Base-by-base conservation (phyloP, 495 filamentous ascomycete species). In the Aspergillus ellipticus region DNA sequence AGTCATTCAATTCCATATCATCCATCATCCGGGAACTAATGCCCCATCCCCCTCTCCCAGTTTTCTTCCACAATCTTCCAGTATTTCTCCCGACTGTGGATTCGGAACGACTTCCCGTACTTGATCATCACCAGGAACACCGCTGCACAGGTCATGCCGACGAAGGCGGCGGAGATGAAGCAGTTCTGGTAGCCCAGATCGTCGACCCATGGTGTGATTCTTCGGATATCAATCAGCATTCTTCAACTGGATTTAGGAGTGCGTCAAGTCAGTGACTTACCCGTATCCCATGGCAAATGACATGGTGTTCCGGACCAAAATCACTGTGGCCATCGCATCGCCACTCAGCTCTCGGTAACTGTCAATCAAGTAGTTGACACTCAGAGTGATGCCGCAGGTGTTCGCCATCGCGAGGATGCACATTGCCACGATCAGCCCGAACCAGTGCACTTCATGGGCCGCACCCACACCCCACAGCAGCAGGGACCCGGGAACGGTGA, bases 381-480 rank as follows among this genome's bases (percentile, higher is more conserved):
- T 82, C 15, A 86, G 68, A 4, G 82, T 82, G 21, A 87, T 58
- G 2, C 82, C 83, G 54, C 82, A 74, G 15, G 78, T 79, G 55
- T 82, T 86, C 17, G 78, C 78, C 51, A 81, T 72, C 0, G 81
- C 82, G 0, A 85, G 74, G 15, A 81, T 61, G 49, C 80, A 79
- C 82, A 85, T 85, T 0, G 82, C 84, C 24, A 87, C 78, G 1
- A 86, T 68, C 4, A 84, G 70, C 3, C 84, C 85, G 50, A 85
- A 83, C 82, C 82, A 84, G 49, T 83, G 82, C 4, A 85, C 66
- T 6, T 74, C 60, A 46, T 83, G 80, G 0, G 84, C 84, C 7
- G 84, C 82, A 10, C 85, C 85, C 5, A 88, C 82, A n/a, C 86
- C 85, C 84, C 84, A 89, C 0, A 88, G 76, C 5, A 88, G 73